Base-by-base conservation (phyloP, 306 rosid genomes). In the Gynostemma pentaphyllum region DNA sequence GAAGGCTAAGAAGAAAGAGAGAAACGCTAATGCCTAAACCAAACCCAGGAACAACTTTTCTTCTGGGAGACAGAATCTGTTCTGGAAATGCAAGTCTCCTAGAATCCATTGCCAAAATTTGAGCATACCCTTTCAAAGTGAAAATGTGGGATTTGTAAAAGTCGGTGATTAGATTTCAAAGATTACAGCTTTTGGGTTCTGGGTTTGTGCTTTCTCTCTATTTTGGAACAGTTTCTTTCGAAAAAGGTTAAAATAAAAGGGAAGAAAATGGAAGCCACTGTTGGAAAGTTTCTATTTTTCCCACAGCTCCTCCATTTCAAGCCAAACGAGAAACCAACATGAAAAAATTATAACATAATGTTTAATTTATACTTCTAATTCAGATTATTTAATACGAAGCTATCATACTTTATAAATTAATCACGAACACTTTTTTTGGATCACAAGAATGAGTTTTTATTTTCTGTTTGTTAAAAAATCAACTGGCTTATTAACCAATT, bases 11-110 rank as follows among this genome's bases (percentile, higher is more conserved):
- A 46, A 86, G 36, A 68, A 80, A 5, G 19, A 94, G 56, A 54
- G 90, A 84, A 70, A 73, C 73, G 34, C 72, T 80, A 67, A 84
- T 44, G 23, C 94, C 89, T 45, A 88, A 80, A 72, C 82, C 77
- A 67, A 88, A 83, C 41, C 95, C 86, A 46, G 95, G 89, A 64
- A 81, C 36, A 1, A 88, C 66, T 59, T 83, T 86, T 50, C 86
- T 84, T 67, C 70, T 75, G n/a, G 75, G 76, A 10, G 80, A 76
- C 15, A 61, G 23, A 53, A 82, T 63, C 68, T 72, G 80, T 66
- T 84, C 96, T 0, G 82, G 32, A 53, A 83, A 66, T 37, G 73
- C 37, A 53, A 76, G 64, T 65, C 56, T 82, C 77, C 78, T 88
- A 46, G 56, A 64, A 13, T 79, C 88, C 99, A 94, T 86, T 72